phyloP scores from a whole-genome alignment of 1,284 basidiomycete species.

The Sanghuangporus weigelae region DNA sequence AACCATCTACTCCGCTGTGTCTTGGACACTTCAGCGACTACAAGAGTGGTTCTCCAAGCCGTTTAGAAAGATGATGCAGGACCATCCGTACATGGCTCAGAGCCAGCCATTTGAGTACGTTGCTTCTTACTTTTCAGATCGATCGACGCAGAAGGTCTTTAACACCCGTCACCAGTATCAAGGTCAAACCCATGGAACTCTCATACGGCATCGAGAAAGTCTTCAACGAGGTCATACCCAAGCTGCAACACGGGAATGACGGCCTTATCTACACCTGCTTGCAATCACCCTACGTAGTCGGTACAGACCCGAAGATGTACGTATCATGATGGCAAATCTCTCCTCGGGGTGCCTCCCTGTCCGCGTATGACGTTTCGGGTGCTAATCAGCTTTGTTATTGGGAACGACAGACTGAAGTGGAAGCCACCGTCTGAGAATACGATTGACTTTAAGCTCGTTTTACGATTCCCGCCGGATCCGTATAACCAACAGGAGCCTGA shows the following conservation, averaged over 20 bases:
- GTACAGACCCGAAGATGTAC: slow-evolving; percentile 90
- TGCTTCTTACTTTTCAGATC: slow-evolving; percentile 15
- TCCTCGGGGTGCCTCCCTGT: neutral
- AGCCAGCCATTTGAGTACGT: slow-evolving; percentile 80
- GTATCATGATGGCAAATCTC: neutral
- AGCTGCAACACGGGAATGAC: slow-evolving; percentile 91
- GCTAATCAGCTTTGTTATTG: neutral
- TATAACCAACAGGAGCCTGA: slow-evolving; percentile 63
- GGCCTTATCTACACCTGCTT: slow-evolving; percentile 97
- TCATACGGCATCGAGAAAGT: slow-evolving; percentile 88
- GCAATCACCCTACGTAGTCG: slow-evolving; percentile 79
- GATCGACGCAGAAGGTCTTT: slow-evolving; percentile 1
- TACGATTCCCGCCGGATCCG: slow-evolving; percentile 79
- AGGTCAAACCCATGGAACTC: slow-evolving; percentile 85
- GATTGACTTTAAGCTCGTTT: slow-evolving; percentile 92
- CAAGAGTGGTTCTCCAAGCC: slow-evolving; percentile 82
- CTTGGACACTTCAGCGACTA: slow-evolving; percentile 54
- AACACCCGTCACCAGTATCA: slow-evolving; percentile 47
- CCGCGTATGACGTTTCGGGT: neutral
- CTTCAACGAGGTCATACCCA: slow-evolving; percentile 79
- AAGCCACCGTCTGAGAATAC: slow-evolving; percentile 98
- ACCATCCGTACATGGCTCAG: slow-evolving; percentile 62
- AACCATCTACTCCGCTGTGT: neutral
- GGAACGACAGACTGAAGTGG: slow-evolving; percentile 78
- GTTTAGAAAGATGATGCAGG: slow-evolving; percentile 63